Base-by-base conservation (phyloP, 1,284 basidiomycete species). In the Malassezia equina region DNA sequence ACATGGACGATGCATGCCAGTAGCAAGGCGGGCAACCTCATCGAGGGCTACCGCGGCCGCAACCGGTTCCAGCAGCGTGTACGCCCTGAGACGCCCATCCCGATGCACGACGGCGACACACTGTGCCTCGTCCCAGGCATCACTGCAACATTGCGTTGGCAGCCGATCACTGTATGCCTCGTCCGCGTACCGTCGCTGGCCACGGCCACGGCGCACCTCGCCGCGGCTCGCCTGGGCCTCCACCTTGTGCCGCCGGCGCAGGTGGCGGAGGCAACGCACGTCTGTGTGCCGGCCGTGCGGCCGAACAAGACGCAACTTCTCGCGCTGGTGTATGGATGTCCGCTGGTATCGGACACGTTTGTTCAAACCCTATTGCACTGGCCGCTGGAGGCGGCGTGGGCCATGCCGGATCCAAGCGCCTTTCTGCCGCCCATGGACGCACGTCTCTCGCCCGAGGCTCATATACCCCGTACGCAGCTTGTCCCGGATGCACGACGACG, bases 11-110 rank as follows among this genome's bases (percentile, higher is more conserved):
- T 57, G 55, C 50, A 47, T 9, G 33, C 29, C 13, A 24, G 21
- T 3, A 57, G 55, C 51, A 57, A 57, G 34, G 23, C 44, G 2
- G 55, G 55, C 12, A 15, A 17, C 1, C 15, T 52, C 4, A 13
- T 52, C 17, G 55, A 57, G 40, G 27, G 21, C 6, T 33, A n/a
- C 4, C 55, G 55, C 21, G 55, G 50, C 15, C 33, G 43, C 5
- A 57, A 57, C 42, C 49, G 55, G 23, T 32, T 52, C 7, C 49
- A 57, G 55, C 49, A 52, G 55, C 55, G 55, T n/a, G 34, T 57
- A 13, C 49, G 45, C 13, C 32, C 42, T 15, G 55, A 52, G 6
- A 21, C 47, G 21, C 43, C 55, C 1, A 19, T 52, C 7, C 32
- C 31, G 5, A 21, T 57, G 19, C 21, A 15, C 36, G 50, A 52